These are phyloP conservation scores for Penicillium sp. DNA, from an alignment of 2,329 filamentous ascomycete genomes.

Conservation along the genomic window DNA sequence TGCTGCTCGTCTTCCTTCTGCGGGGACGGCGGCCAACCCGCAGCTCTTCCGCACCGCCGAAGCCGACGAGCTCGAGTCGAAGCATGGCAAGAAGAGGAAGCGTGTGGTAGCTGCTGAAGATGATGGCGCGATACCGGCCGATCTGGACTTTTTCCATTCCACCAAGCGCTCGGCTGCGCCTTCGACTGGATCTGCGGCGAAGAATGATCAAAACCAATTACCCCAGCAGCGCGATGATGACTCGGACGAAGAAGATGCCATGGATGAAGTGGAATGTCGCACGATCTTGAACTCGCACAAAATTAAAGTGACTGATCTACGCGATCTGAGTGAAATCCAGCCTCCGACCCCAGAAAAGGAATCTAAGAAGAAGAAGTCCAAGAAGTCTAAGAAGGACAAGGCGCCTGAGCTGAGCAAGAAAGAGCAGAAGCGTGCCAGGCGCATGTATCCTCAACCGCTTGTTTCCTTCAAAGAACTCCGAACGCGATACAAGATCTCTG, in stretches of 20 bases:
- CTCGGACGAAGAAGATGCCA: constrained; percentile 34
- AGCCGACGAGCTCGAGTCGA: constrained; percentile 34
- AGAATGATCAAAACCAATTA: constrained; percentile 15
- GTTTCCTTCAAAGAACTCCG: constrained; percentile 75
- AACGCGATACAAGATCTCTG: constrained; percentile 72
- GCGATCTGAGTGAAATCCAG: constrained; percentile 49
- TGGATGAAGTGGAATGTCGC: constrained; percentile 73
- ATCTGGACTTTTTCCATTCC: constrained; percentile 44
- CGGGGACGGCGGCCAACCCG: constrained; percentile 44
- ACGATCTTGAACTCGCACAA: constrained; percentile 78
- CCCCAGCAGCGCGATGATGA: constrained; percentile 26
- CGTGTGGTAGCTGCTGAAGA: constrained; percentile 29
- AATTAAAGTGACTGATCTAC: constrained; percentile 81
- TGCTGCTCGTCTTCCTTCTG: constrained; percentile 42
- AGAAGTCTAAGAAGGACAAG: constrained; percentile 57
- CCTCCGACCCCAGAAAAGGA: constrained; percentile 34
- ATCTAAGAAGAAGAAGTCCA: constrained; percentile 58
- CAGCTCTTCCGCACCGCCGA: constrained; percentile 41
- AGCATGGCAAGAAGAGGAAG: constrained; percentile 43
- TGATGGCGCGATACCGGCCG: constrained; percentile 28
- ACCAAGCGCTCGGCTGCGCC: constrained; percentile 30
- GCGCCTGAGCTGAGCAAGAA: constrained; percentile 48
- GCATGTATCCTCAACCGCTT: constrained; percentile 79
- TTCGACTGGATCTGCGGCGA: constrained; percentile 21
- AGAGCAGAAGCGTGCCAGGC: constrained; percentile 55